These are phyloP conservation scores for Quaeritorhiza haematococci DNA, from an alignment of 371 early-diverging fungal species.

Conservation along the genomic window DNA sequence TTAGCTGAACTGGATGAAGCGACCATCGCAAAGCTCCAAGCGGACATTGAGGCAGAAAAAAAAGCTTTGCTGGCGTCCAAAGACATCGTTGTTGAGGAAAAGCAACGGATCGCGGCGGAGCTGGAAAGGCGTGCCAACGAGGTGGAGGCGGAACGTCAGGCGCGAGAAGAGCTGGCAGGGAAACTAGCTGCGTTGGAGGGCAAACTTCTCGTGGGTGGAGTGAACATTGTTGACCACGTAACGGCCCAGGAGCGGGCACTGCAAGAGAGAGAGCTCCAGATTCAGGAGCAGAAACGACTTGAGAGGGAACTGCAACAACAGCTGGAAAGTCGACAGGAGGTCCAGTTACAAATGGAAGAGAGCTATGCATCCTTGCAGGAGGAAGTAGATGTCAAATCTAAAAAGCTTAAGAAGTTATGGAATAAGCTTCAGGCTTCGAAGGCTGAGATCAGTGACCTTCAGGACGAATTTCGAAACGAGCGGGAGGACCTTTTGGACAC, in stretches of 20 bases:
- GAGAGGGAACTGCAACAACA: constrained; percentile 16
- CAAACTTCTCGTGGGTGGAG: constrained; percentile 51
- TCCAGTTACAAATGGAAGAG: constrained; percentile 28
- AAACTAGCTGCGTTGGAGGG: constrained; percentile 40
- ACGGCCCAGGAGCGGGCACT: constrained; percentile 38
- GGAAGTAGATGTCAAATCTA: constrained; percentile 36
- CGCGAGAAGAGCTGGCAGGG: constrained; percentile 34
- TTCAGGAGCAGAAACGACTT: constrained; percentile 10
- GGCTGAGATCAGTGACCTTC: constrained; percentile 23
- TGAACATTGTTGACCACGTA: constrained; percentile 34
- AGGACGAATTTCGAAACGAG: constrained; percentile 34
- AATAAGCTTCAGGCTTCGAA: constrained; percentile 21
- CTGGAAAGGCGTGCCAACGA: constrained; percentile 42
- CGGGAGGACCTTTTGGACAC: constrained; percentile 34
- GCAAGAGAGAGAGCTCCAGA: constrained; percentile 15
- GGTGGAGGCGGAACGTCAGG: constrained; percentile 40
- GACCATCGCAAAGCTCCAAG: constrained; percentile 36
- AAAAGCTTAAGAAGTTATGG: constrained; percentile 35
- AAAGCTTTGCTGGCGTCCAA: constrained; percentile 39
- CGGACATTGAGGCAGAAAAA: constrained; percentile 43
- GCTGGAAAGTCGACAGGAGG: constrained; percentile 27
- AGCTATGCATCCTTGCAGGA: constrained; percentile 30
- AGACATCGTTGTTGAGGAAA: constrained; percentile 44
- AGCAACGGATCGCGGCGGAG: constrained; percentile 39
- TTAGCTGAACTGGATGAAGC: constrained; percentile 33